Conservation (phyloP, 2,329 filamentous ascomycete species). For the Trichoderma semiorbis region DNA sequence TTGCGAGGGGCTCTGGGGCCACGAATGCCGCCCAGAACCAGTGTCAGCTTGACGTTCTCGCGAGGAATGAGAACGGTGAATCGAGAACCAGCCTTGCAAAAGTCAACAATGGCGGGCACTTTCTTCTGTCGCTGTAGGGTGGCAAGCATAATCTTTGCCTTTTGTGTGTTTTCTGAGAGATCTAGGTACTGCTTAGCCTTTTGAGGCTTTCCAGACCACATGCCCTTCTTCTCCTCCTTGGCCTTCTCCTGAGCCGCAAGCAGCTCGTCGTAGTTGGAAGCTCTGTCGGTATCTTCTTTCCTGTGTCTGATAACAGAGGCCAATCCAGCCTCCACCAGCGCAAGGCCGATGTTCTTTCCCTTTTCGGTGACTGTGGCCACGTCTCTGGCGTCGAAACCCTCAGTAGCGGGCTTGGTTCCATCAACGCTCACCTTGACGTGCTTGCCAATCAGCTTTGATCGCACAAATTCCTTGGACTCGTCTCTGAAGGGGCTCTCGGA, state of each 20-base stretch:
- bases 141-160: conserved; percentile 90
- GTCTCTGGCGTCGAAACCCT: conserved; percentile 91
- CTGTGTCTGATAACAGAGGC: conserved; percentile 92
- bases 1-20: conserved; percentile 79
- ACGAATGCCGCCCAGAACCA: conserved; percentile 90
- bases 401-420: conserved; percentile 82
- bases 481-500: conserved; percentile 85
- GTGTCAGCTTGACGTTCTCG: conserved; percentile 90
- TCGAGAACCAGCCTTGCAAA: conserved; percentile 93
- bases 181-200: conserved; percentile 81
- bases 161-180: conserved; percentile 87
- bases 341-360: conserved; percentile 80
- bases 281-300: conserved; percentile 90
- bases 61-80: conserved; percentile 90
- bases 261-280: conserved; percentile 88
- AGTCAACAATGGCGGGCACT: conserved; percentile 90
- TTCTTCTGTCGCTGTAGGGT: conserved; percentile 87
- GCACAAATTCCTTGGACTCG: conserved; percentile 92
- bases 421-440: conserved; percentile 87
- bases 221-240: conserved; percentile 84
- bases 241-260: conserved; percentile 77
- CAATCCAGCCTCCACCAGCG: conserved; percentile 88
- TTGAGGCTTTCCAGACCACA: conserved; percentile 88
- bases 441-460: conserved; percentile 93
- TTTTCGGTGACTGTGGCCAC: conserved; percentile 83